Conservation (phyloP, 345 rosid genomes). For the Citrus unshiu region DNA sequence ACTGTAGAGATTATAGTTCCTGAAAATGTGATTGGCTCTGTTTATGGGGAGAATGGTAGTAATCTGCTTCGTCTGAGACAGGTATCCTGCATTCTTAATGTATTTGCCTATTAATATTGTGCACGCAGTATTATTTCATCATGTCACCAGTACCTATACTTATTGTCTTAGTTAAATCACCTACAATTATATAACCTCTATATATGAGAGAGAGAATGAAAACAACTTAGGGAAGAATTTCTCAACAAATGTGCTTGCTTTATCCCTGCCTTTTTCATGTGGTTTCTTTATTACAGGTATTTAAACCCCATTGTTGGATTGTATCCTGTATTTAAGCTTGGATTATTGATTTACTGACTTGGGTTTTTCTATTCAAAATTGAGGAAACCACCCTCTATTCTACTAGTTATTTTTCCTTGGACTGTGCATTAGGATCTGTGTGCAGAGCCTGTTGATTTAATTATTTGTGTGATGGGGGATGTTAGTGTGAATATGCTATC, state of each 20-base stretch:
- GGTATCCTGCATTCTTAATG: constrained; percentile 30
- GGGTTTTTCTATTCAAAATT: background rate
- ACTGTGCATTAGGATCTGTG: background rate
- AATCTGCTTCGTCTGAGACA: constrained; percentile 75
- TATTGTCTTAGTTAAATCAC: background rate
- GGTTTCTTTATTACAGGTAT: background rate
- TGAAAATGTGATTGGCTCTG: constrained; percentile 64
- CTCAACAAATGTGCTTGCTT: background rate
- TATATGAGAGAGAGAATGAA: background rate
- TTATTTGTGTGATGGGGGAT: background rate
- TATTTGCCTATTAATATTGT: background rate
- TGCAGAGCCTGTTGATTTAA: background rate
- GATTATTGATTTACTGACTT: background rate
- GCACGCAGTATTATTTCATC: background rate
- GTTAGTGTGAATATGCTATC: background rate
- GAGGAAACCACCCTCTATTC: background rate
- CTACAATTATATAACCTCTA: background rate
- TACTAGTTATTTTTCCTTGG: background rate
- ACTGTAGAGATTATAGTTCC: constrained; percentile 82
- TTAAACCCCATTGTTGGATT: background rate
- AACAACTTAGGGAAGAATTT: too few relatives aligned
- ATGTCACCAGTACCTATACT: background rate
- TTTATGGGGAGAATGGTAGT: constrained; percentile 80
- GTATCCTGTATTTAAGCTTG: background rate
- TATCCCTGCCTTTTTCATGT: background rate